phyloP scores from a whole-genome alignment of 202 grass and related monocot species.

The Elaeis oleifera region DNA sequence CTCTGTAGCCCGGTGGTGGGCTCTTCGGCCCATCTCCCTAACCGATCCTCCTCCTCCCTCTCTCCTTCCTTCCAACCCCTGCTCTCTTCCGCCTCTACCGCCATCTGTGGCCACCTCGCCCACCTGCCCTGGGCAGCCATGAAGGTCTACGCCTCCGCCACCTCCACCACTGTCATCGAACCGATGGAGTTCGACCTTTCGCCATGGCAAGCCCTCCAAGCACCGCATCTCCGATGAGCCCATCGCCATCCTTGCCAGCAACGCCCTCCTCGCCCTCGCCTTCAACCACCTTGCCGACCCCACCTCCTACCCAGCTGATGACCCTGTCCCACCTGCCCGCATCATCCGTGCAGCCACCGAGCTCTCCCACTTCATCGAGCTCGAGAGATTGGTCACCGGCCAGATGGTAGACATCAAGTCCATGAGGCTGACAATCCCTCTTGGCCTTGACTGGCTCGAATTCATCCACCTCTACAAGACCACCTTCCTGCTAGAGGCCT shows the following conservation, averaged over 20 bases:
- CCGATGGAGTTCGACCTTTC: constrained; percentile 48
- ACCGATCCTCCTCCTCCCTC: too few relatives aligned
- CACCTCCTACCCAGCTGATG: too few relatives aligned
- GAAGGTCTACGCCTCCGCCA: neutral
- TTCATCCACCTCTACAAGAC: constrained; percentile 97
- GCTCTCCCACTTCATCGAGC: constrained; percentile 12
- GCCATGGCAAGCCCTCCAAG: constrained; percentile 69
- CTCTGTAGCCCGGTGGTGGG: too few relatives aligned
- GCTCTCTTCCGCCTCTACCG: too few relatives aligned
- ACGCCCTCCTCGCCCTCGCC: too few relatives aligned
- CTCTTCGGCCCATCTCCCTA: too few relatives aligned
- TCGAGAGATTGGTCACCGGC: constrained; percentile 70
- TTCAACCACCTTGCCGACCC: too few relatives aligned
- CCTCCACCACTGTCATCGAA: constrained; percentile 1
- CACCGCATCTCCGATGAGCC: constrained; percentile 35
- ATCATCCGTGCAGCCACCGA: too few relatives aligned
- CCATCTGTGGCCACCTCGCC: too few relatives aligned
- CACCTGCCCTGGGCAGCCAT: neutral
- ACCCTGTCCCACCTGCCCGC: too few relatives aligned
- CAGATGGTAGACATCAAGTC: constrained; percentile 83
- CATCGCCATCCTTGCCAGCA: too few relatives aligned
- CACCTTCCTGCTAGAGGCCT: constrained; percentile 72
- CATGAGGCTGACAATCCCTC: constrained; percentile 38
- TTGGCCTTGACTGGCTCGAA: constrained; percentile 59
- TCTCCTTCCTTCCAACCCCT: too few relatives aligned